Percentiles rank a stretch among this genome's conserved stretches.
phyloP scores from a whole-genome alignment of 331 rosid genomes.

The Arachis monticola region DNA sequence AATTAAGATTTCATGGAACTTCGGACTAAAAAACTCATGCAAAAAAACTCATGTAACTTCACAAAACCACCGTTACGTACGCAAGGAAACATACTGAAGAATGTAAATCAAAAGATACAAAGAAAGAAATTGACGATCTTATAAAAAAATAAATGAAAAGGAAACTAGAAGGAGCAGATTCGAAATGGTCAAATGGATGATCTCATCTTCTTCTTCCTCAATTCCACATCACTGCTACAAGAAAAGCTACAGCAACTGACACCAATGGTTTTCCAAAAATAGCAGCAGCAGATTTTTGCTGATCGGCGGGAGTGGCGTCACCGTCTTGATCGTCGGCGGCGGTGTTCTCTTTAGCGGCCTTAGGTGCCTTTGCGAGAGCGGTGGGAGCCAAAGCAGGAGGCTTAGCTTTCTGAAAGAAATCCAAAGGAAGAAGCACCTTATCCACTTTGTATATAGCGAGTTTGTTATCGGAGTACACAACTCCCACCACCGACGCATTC shows the following conservation, averaged over 20 bases:
- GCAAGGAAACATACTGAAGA: too few relatives aligned
- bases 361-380: conserved; percentile 48
- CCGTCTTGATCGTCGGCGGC: conserved; percentile 36
- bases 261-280: conserved; percentile 36
- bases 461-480: conserved; percentile 41
- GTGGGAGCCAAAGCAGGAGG: conserved; percentile 56
- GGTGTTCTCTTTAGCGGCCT: conserved; percentile 42
- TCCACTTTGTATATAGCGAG: conserved; percentile 46
- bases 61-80: too few relatives aligned
- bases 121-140: too few relatives aligned
- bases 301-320: conserved; percentile 27
- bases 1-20: too few relatives aligned
- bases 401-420: conserved; percentile 41
- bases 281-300: conserved; percentile 33
- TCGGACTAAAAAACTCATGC: too few relatives aligned
- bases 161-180: too few relatives aligned
- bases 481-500: conserved; percentile 40
- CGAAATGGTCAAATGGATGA: too few relatives aligned
- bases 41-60: too few relatives aligned
- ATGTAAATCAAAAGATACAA: too few relatives aligned
- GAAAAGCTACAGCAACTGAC: conserved; percentile 30
- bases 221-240: conserved; percentile 6
- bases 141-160: too few relatives aligned
- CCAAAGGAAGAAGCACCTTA: conserved; percentile 51
- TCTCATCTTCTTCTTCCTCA: neutral